A percentile compares a stretch with the other conserved stretches of the same genome.
Evolutionary conservation across 2,329 filamentous ascomycete genomes (phyloP).

Genomic region (Diaporthe australafricana): DNA sequence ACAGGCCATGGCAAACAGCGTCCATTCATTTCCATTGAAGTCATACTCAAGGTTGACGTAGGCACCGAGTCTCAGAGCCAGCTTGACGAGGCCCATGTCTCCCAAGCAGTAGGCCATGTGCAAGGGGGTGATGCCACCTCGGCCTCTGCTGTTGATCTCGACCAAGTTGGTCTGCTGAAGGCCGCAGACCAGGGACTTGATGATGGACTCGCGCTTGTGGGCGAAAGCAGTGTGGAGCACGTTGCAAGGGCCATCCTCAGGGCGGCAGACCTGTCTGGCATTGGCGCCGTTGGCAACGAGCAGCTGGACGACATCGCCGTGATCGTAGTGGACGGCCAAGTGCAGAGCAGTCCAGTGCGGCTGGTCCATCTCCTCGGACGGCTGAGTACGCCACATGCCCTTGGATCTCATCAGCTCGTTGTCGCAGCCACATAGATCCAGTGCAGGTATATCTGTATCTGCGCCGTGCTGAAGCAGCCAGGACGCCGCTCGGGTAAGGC

Average conservation of each 20-base stretch:
- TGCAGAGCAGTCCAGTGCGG: background rate
- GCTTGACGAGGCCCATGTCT: background rate
- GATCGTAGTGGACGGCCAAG: background rate
- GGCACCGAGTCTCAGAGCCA: background rate
- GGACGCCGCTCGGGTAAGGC: background rate
- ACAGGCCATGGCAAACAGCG: background rate
- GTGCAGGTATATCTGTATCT: background rate
- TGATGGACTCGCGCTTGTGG: background rate
- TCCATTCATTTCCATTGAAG: background rate
- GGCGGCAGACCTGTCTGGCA: background rate
- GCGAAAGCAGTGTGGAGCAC: background rate
- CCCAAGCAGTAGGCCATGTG: background rate
- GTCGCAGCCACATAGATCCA: background rate
- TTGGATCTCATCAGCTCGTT: background rate
- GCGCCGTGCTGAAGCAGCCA: background rate
- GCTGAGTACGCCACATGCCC: background rate
- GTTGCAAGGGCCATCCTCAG: background rate
- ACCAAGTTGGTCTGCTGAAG: background rate
- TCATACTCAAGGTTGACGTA: conserved; percentile 6
- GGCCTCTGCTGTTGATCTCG: background rate
- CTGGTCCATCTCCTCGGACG: too few relatives aligned
- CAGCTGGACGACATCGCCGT: background rate
- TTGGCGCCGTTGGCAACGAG: background rate
- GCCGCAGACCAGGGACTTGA: background rate
- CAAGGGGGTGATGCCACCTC: background rate